Evolutionary conservation across 768 basidiomycete genomes (phyloP).

Genomic region (Tricholomella constricta): DNA sequence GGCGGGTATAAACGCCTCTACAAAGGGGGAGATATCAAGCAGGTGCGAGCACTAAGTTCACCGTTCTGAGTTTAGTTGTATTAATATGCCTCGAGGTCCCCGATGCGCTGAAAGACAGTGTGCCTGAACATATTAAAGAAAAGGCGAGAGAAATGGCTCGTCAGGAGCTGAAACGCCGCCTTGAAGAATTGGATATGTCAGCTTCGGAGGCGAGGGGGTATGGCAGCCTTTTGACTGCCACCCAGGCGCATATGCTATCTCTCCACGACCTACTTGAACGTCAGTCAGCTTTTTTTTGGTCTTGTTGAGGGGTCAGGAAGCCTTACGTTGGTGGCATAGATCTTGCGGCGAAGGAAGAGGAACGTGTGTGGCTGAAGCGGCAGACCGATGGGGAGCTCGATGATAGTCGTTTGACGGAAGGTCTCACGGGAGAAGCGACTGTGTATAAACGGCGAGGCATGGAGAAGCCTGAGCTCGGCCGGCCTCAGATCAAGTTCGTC

Average conservation of each 20-base stretch:
- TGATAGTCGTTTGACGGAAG: slow-evolving; percentile 65
- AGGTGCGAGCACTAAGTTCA: slow-evolving; percentile 34
- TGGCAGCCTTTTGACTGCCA: slow-evolving; percentile 49
- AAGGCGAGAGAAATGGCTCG: slow-evolving; percentile 68
- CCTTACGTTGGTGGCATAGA: too few species aligned
- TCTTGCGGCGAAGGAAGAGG: slow-evolving; percentile 67
- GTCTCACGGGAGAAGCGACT: slow-evolving; percentile 66
- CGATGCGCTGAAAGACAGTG: slow-evolving; percentile 54
- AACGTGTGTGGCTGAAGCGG: slow-evolving; percentile 70
- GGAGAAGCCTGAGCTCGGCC: slow-evolving; percentile 68
- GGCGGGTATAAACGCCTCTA: slow-evolving; percentile 68
- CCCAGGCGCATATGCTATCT: slow-evolving; percentile 61
- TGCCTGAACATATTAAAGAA: slow-evolving; percentile 63
- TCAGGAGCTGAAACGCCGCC: slow-evolving; percentile 57
- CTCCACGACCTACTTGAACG: slow-evolving; percentile 65
- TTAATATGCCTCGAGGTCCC: slow-evolving; percentile 38
- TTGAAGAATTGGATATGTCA: slow-evolving; percentile 67
- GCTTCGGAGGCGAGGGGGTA: slow-evolving; percentile 58
- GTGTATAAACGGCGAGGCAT: slow-evolving; percentile 72
- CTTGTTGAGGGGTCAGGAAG: too few species aligned
- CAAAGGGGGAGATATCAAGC: slow-evolving; percentile 65
- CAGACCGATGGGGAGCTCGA: slow-evolving; percentile 74
- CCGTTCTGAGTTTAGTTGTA: not conserved
- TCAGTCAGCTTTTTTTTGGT: slow-evolving; percentile 29
- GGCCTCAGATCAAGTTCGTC: slow-evolving; percentile 64